Evolutionary conservation across 768 basidiomycete species (phyloP).

Genomic region (Myochromella boudieri): DNA sequence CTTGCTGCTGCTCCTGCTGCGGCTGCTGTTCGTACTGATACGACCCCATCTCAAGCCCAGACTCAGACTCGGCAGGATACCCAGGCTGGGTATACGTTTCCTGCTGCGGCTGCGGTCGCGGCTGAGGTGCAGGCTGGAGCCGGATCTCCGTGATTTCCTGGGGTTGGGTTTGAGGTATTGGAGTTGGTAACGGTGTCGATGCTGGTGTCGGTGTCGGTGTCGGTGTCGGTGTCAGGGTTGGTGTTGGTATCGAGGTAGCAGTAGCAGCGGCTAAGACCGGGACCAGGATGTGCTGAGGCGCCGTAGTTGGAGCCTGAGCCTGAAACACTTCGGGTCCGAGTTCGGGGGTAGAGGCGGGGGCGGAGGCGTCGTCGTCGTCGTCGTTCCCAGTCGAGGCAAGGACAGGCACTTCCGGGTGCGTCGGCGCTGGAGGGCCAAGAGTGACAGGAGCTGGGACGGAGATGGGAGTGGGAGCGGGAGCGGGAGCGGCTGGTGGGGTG

Average conservation of each 20-base stretch:
- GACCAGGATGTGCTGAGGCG: no score
- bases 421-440: no score
- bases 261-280: not conserved
- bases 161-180: not conserved
- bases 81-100: not conserved
- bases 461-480: no score
- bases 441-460: no score
- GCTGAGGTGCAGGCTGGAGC: not conserved
- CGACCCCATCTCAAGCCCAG: not conserved
- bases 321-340: no score
- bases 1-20: not conserved
- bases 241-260: not conserved
- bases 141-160: not conserved
- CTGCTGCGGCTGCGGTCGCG: not conserved
- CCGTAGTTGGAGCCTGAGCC: no score
- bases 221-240: not conserved
- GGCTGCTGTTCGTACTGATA: not conserved
- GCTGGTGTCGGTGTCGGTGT: not conserved
- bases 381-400: no score
- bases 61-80: not conserved
- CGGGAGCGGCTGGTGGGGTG: no score
- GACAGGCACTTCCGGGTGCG: no score
- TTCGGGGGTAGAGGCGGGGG: not conserved
- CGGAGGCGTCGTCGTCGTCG: not conserved
- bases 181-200: not conserved